These are phyloP conservation scores for Afroboletus lepidellus DNA, from an alignment of 1,284 basidiomycete genomes.

Conservation along the genomic window DNA sequence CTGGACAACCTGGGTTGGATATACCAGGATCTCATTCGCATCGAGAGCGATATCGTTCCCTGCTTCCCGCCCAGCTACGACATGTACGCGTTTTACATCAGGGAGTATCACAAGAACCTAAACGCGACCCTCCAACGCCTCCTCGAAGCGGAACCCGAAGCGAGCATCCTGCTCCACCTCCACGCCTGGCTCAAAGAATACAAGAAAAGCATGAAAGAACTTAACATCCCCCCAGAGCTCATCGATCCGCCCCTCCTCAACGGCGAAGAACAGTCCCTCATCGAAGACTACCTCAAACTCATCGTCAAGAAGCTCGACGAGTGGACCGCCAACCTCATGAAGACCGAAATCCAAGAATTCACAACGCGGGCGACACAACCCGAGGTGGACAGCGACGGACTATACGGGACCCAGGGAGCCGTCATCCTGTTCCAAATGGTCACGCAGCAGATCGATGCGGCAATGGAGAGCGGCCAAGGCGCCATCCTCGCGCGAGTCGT, in stretches of 20 bases:
- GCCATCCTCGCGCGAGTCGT: conserved; percentile 91
- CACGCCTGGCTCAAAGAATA: conserved; percentile 97
- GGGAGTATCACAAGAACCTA: too few relatives aligned
- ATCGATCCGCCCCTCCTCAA: conserved; percentile 90
- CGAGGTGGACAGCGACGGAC: conserved; percentile 84
- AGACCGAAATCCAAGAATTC: conserved; percentile 87
- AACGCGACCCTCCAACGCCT: too few relatives aligned
- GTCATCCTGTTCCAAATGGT: conserved; percentile 98
- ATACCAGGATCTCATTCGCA: conserved; percentile 90
- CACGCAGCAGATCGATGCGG: conserved; percentile 95
- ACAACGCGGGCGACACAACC: conserved; percentile 81
- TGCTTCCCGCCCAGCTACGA: too few relatives aligned
- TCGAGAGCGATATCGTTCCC: conserved; percentile 78
- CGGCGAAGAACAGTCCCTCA: conserved; percentile 89
- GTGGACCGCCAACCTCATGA: conserved; percentile 94
- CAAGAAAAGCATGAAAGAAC: conserved; percentile 91
- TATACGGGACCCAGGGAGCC: conserved; percentile 90
- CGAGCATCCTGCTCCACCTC: conserved; percentile 81
- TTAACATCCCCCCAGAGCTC: conserved; percentile 78
- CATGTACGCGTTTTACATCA: too few relatives aligned
- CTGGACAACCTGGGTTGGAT: conserved; percentile 86
- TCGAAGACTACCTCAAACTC: conserved; percentile 93
- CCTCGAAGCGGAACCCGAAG: conserved; percentile 54
- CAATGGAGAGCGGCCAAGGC: conserved; percentile 94
- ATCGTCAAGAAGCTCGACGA: conserved; percentile 97